phyloP scores from a whole-genome alignment of 305 asterid species.

The Fraxinus velutina region DNA sequence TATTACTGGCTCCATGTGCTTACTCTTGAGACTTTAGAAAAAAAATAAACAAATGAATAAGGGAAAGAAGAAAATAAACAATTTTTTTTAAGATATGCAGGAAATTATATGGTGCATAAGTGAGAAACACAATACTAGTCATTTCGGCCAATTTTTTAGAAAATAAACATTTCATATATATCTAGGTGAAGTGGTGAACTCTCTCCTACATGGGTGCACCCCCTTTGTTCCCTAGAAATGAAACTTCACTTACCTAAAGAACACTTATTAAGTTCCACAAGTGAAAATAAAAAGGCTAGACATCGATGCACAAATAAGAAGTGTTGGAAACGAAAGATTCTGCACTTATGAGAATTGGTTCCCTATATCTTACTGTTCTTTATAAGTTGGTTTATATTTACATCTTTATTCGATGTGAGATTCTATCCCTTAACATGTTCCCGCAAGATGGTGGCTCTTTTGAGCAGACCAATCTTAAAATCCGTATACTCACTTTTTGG shows the following conservation, averaged over 20 bases:
- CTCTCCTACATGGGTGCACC: background rate
- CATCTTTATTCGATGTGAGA: too few relatives aligned
- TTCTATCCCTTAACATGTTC: too few relatives aligned
- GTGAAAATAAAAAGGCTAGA: background rate
- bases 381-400: too few relatives aligned
- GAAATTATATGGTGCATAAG: background rate
- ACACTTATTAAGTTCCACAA: background rate
- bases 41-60: background rate
- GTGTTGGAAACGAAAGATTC: background rate
- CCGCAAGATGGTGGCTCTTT: too few relatives aligned
- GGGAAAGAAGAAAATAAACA: slow-evolving; percentile 2
- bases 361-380: background rate
- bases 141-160: background rate
- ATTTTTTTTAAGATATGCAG: background rate
- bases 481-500: too few relatives aligned
- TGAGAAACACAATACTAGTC: background rate
- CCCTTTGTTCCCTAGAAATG: background rate
- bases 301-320: background rate
- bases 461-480: too few relatives aligned
- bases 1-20: background rate
- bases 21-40: background rate
- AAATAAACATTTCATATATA: background rate
- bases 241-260: background rate
- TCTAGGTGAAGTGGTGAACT: background rate
- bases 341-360: background rate